phyloP scores from a whole-genome alignment of 208 protist species.

The Acanthamoeba lenticulata region DNA sequence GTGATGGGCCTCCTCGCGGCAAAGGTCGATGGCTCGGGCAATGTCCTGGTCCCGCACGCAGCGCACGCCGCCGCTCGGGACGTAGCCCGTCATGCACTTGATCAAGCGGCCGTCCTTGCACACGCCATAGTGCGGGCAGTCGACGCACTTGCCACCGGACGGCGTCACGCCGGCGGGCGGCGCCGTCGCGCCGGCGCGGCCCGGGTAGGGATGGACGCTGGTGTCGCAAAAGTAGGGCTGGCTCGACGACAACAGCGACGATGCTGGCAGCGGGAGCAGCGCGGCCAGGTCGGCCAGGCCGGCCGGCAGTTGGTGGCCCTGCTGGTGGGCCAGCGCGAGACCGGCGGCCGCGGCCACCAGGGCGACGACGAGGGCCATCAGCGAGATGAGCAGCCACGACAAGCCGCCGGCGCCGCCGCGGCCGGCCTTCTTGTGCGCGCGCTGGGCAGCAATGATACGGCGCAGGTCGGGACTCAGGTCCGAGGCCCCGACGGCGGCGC shows the following conservation, averaged over 20 bases:
- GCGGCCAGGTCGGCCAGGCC: too few relatives aligned
- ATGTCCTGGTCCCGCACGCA: conserved; percentile 17
- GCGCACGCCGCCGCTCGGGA: background rate
- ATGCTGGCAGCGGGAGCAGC: too few relatives aligned
- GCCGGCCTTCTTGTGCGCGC: background rate
- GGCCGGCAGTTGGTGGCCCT: too few relatives aligned
- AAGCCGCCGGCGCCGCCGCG: background rate
- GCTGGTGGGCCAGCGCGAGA: too few relatives aligned
- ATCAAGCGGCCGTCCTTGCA: conserved; percentile 15
- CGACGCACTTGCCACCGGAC: background rate
- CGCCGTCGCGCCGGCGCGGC: background rate
- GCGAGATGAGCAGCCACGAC: background rate
- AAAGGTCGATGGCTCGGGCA: background rate
- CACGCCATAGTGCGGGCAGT: conserved; percentile 4
- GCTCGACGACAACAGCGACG: background rate
- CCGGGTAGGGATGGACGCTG: background rate
- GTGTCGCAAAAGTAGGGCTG: conserved; percentile 20
- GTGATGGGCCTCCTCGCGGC: background rate
- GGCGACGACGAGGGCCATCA: background rate
- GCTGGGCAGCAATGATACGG: background rate
- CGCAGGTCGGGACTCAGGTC: background rate
- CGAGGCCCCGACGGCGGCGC: background rate
- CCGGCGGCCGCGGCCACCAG: background rate
- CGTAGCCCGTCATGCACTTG: conserved; percentile 33
- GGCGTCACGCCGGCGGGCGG: too few relatives aligned